Conservation (phyloP, 139 green algal genomes). For the Chlorella sorokiniana region DNA sequence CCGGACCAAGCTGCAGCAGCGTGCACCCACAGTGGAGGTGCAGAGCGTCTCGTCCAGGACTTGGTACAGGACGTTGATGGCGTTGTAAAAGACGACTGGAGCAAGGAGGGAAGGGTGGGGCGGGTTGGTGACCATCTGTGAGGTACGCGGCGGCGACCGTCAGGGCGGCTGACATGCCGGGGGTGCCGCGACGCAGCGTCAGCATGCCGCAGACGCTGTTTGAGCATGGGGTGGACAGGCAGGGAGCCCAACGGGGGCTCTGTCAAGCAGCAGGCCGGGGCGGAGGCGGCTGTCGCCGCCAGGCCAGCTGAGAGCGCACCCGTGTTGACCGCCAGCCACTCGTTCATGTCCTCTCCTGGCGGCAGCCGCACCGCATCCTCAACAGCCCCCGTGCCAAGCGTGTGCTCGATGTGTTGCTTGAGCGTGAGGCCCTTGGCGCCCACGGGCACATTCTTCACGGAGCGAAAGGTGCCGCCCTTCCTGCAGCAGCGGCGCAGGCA, state of each 20-base stretch:
- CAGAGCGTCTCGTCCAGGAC: conserved; percentile 93
- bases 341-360: conserved; percentile 84
- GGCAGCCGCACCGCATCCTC: conserved; percentile 85
- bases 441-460: conserved; percentile 44
- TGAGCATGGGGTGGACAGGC: too few species aligned
- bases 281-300: too few species aligned
- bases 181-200: too few species aligned
- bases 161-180: too few species aligned
- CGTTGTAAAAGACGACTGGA: conserved; percentile 92
- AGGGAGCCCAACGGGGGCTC: too few species aligned
- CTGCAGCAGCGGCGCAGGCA: not conserved
- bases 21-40: conserved; percentile 61
- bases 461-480: conserved; percentile 36
- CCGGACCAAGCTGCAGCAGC: too few species aligned
- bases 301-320: too few species aligned
- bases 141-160: too few species aligned
- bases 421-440: conserved; percentile 71
- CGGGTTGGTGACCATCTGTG: not conserved
- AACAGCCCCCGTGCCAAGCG: conserved; percentile 84
- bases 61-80: conserved; percentile 91
- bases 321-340: conserved; percentile 91
- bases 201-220: too few species aligned
- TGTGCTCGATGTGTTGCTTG: conserved; percentile 92
- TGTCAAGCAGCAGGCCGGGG: too few species aligned
- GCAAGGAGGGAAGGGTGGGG: not conserved